A percentile compares a stretch with the other conserved stretches of the same genome.
Evolutionary conservation across 345 rosid genomes (phyloP).

Genomic region (Euphorbia peplus): DNA sequence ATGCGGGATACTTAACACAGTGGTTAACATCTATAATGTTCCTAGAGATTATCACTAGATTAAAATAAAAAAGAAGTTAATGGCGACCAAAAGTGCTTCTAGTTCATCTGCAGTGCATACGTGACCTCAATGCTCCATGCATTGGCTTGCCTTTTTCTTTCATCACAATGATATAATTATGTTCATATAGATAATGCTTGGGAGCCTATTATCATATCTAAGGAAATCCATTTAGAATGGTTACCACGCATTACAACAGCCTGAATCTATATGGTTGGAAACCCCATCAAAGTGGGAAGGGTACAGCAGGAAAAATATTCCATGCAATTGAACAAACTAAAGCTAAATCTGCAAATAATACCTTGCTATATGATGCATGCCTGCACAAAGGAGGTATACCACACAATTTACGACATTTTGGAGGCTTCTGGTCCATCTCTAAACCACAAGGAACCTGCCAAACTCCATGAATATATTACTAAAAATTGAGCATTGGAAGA

Average conservation of each 20-base stretch:
- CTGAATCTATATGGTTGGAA: background rate
- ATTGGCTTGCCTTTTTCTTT: background rate
- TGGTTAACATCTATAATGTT: background rate
- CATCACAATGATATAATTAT: background rate
- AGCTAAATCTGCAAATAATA: constrained; percentile 27
- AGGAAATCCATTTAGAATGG: background rate
- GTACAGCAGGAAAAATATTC: constrained; percentile 10
- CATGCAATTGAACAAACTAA: background rate
- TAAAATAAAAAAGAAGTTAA: background rate
- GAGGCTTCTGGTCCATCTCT: constrained; percentile 85
- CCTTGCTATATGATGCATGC: constrained; percentile 70
- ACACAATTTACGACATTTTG: constrained; percentile 79
- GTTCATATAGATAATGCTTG: background rate
- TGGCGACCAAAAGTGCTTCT: background rate
- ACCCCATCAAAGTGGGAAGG: background rate
- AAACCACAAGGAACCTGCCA: constrained; percentile 96
- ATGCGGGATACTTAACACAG: background rate
- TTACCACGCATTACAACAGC: background rate
- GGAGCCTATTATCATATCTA: background rate
- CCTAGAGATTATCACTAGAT: background rate
- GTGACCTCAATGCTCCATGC: background rate
- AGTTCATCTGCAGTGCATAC: background rate
- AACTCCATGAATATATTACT: constrained; percentile 13
- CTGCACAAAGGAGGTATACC: constrained; percentile 57
- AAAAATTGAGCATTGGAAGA: background rate